A percentile compares a stretch with the other conserved stretches of the same genome.
phyloP scores from a whole-genome alignment of 306 rosid species.

The Quercus parvula region DNA sequence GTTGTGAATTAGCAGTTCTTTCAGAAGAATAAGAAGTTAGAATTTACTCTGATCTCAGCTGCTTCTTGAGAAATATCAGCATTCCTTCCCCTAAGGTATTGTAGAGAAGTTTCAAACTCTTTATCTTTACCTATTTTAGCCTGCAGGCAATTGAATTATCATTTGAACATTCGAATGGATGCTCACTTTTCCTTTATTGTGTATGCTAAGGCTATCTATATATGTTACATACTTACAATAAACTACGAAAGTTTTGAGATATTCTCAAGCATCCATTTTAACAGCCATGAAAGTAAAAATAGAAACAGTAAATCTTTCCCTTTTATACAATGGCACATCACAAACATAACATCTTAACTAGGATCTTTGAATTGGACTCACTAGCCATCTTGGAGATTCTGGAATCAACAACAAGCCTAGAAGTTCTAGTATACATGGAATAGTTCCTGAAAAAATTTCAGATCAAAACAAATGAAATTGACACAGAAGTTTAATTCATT shows the following conservation, averaged over 20 bases:
- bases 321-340: background rate
- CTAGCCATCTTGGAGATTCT: constrained; percentile 97
- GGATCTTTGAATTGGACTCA: constrained; percentile 28
- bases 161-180: background rate
- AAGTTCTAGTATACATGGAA: constrained; percentile 62
- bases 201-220: background rate
- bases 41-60: constrained; percentile 61
- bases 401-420: constrained; percentile 68
- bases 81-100: constrained; percentile 55
- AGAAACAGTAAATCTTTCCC: background rate
- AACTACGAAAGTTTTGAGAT: background rate
- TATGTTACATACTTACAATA: background rate
- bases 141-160: constrained; percentile 33
- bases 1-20: background rate
- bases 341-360: background rate
- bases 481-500: background rate
- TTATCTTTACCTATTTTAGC: constrained; percentile 52
- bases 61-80: constrained; percentile 65
- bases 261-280: background rate
- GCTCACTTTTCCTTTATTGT: too few relatives aligned
- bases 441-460: constrained; percentile 33
- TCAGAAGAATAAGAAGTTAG: background rate
- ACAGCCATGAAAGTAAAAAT: background rate
- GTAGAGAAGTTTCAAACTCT: constrained; percentile 63
- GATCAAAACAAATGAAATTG: background rate